Evolutionary conservation across 2,329 filamentous ascomycete species (phyloP), one percentile per base, ranked within the genome.

Genomic region (Neodidymelliopsis sp.): DNA sequence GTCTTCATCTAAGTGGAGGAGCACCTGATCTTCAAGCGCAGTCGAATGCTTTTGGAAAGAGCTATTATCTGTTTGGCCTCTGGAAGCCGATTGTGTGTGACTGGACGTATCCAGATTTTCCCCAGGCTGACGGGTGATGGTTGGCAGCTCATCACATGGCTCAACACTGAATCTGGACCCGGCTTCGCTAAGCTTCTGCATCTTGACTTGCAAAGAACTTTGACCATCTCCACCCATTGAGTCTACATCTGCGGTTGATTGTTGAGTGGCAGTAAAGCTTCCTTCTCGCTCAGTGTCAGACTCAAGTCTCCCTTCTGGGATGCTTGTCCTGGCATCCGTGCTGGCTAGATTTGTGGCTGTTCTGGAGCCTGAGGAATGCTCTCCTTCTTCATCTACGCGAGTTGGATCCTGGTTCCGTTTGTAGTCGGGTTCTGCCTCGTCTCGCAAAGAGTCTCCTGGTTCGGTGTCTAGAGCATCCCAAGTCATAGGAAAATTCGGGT

Each of bases 1-100:
- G 12, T 63, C 60, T 15, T 49, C 7, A 2, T 16, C 49, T 8
- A 65, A 44, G 33, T 61, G 36, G 0, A 18, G 12, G 6, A 65
- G 37, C 11, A 65, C 44, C 0, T 38, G 36, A n/a, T 34, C 15
- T 13, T 53, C 38, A 4, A 61, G 37, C 10, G 51, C 11, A 13
- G 40, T 53, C 19, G 37, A 23, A 29, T 40, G 24, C 1, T 20
- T 13, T 19, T 27, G 13, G 25, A 19, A 12, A 15, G 22, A 25
- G 8, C 12, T 4, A 3, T 23, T 8, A 4, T 3, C 22, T 19
- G 4, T n/a, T 20, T 30, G 18, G 4, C 8, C 12, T n/a, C 9
- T 23, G 6, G 9, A 24, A 23, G 6, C 1, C 16, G n/a, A 23
- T 4, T 27, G 16, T 19, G n/a, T 15, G 20, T 40, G 12, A 12